Conservation (phyloP, 2,329 filamentous ascomycete genomes). For the Amauroascus niger region DNA sequence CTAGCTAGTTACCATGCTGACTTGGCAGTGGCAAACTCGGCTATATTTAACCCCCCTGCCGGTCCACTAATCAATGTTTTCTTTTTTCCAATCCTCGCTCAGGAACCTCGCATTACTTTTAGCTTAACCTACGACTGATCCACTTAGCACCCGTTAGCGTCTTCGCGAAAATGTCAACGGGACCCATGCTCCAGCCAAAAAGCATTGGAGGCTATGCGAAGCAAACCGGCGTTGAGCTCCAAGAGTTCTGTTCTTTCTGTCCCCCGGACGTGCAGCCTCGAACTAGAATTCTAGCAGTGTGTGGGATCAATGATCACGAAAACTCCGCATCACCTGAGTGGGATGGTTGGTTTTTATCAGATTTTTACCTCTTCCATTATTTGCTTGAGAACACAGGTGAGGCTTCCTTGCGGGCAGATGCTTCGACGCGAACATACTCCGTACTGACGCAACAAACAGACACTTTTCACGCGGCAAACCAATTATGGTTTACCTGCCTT, state of each 20-base stretch:
- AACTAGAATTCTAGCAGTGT: slow-evolving; percentile 9
- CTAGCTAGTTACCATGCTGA: too few species aligned
- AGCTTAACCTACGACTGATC: not conserved
- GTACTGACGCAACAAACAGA: not conserved
- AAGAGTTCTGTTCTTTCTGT: not conserved
- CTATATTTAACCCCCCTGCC: not conserved
- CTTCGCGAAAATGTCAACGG: not conserved
- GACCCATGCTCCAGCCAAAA: not conserved
- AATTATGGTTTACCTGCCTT: slow-evolving; percentile 12
- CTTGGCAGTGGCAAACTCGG: too few species aligned
- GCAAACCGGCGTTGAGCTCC: not conserved
- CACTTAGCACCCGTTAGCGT: not conserved
- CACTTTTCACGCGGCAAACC: slow-evolving; percentile 2
- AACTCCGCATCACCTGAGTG: not conserved
- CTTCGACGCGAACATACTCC: not conserved
- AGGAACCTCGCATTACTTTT: too few species aligned
- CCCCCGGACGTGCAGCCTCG: slow-evolving; percentile 8
- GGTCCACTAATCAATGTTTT: not conserved
- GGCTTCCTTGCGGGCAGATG: not conserved
- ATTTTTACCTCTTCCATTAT: slow-evolving; percentile 16
- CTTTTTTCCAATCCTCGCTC: too few species aligned
- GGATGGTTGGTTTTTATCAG: slow-evolving; percentile 15
- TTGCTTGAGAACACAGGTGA: slow-evolving; percentile 9
- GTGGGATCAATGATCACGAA: slow-evolving; percentile 9
- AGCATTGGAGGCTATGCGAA: not conserved